Percentiles rank a stretch among this genome's conserved stretches.
phyloP scores from a whole-genome alignment of 148 eudicot species.

The Rhododendron williamsianum region DNA sequence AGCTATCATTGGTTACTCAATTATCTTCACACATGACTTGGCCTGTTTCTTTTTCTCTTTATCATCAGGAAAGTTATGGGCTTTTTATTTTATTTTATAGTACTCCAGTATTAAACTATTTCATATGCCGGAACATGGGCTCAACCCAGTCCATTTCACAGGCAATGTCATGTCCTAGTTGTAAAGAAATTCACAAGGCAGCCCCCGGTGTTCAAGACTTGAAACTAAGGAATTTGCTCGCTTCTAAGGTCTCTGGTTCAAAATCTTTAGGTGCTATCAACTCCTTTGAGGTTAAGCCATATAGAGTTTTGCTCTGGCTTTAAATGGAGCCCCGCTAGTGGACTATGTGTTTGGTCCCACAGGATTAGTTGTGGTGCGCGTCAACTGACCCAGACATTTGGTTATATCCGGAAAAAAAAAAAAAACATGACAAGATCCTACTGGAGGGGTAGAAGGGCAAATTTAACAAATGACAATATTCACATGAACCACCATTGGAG shows the following conservation, averaged over 20 bases:
- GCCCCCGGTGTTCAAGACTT: neutral
- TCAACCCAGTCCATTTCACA: neutral
- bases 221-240: too few relatives aligned
- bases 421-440: neutral
- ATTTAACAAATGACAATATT: neutral
- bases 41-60: neutral
- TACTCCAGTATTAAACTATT: neutral
- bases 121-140: neutral
- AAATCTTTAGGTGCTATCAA: too few relatives aligned
- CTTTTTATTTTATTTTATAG: neutral
- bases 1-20: neutral
- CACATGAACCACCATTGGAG: neutral
- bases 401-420: neutral
- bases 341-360: too few relatives aligned
- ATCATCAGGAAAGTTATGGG: neutral
- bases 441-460: neutral
- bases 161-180: too few relatives aligned
- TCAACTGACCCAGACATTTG: neutral
- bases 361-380: neutral
- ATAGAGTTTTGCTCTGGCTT: too few relatives aligned
- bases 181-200: neutral
- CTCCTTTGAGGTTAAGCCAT: too few relatives aligned
- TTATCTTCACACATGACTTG: neutral
- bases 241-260: too few relatives aligned
- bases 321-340: too few relatives aligned